These are phyloP conservation scores for Hippophae rhamnoides DNA, from an alignment of 306 rosid species.

Conservation along the genomic window DNA sequence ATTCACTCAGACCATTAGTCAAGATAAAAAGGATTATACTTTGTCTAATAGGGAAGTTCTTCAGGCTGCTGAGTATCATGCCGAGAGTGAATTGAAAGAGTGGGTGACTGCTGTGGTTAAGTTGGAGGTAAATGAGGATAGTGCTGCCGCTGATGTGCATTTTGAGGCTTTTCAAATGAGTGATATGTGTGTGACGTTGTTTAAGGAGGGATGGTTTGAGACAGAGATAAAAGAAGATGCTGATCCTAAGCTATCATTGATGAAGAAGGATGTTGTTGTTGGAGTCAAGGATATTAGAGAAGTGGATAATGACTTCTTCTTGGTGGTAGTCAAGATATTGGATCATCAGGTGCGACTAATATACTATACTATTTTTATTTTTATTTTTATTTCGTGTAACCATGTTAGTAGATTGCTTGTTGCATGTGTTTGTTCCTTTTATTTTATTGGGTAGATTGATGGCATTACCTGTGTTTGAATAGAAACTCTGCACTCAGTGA, in stretches of 20 bases:
- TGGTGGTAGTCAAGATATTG: slow-evolving; percentile 77
- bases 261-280: slow-evolving; percentile 92
- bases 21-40: slow-evolving; percentile 80
- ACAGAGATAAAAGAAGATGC: slow-evolving; percentile 53
- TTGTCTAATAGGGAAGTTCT: slow-evolving; percentile 74
- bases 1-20: slow-evolving; percentile 77
- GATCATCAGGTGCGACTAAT: slow-evolving; percentile 68
- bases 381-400: not conserved
- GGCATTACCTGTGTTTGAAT: not conserved
- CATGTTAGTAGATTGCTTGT: not conserved
- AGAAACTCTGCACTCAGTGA: no score
- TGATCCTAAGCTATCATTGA: slow-evolving; percentile 78
- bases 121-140: slow-evolving; percentile 82
- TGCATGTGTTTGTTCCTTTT: not conserved
- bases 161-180: slow-evolving; percentile 98
- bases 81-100: slow-evolving; percentile 85
- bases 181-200: slow-evolving; percentile 70
- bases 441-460: not conserved
- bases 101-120: slow-evolving; percentile 95
- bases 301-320: slow-evolving; percentile 93
- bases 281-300: slow-evolving; percentile 84
- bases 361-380: not conserved
- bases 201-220: slow-evolving; percentile 76
- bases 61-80: slow-evolving; percentile 84
- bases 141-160: slow-evolving; percentile 74